Base-by-base conservation (phyloP, 768 basidiomycete species). In the Lenzites betulinus region DNA sequence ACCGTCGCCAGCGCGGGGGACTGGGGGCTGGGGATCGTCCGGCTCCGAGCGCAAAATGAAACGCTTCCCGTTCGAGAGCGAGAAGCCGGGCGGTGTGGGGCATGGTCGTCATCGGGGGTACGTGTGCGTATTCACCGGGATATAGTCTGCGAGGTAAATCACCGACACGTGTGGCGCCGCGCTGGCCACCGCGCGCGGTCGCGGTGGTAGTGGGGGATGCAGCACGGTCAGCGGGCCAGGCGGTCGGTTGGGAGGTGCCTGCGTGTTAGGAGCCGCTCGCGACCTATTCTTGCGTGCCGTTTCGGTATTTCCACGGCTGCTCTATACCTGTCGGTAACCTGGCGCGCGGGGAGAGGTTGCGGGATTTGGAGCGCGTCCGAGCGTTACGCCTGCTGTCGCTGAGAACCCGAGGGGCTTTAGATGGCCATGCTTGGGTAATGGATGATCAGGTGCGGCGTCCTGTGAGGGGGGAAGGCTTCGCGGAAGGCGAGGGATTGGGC, bases 41-140 rank as follows among this genome's bases (percentile, higher is more conserved):
- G 60, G 60, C 8, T 51, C 60, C 60, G 54, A 61, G 47, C 20
- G 22, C 47, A 42, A 52, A 44, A 55, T 60, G 52, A 50, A 60
- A 23, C 22, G 54, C 53, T 60, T 54, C 60, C 51, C 33, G 44
- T 43, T 51, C 51, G 38, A 46, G 51, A 52, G 51, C 30, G 25
- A 51, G 43, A 55, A 38, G 28, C 35, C 26, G 39, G n/a, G 26
- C 38, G 13, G 38, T 11, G 38, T 50, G 39, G 23, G 52, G 48
- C 22, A 48, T 22, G 26, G 22, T 42, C 22, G 22, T 35, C 13
- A 28, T 23, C 11, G 12, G 38, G 49, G 47, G 30, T 11, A 11
- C 30, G 30, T 28, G 25, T 23, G n/a, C 44, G 41, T 3, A 41
- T 49, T 33, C 11, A n/a, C 33, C 33, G 25, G 18, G n/a, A 39